phyloP scores from a whole-genome alignment of 2,329 filamentous ascomycete species.

The Stemphylium beticola region DNA sequence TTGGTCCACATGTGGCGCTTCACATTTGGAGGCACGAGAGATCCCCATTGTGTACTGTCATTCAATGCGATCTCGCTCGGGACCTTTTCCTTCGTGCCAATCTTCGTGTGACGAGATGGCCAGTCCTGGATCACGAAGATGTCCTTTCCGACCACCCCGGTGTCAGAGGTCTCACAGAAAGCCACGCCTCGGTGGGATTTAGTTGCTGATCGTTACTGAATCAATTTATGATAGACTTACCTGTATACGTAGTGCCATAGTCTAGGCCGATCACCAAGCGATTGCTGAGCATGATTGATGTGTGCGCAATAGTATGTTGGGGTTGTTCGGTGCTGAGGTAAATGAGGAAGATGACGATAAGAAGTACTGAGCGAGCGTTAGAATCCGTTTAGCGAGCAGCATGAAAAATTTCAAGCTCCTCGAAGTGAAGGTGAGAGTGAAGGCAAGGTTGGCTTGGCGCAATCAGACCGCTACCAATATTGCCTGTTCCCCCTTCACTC shows the following conservation, averaged over 20 bases:
- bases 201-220: background rate
- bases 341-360: background rate
- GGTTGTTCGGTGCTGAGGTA: background rate
- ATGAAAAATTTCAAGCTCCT: no score
- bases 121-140: slow-evolving; percentile 38
- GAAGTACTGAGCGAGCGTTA: no score
- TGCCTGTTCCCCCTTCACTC: no score
- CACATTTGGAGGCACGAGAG: slow-evolving; percentile 19
- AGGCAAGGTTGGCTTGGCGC: no score
- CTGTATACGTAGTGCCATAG: slow-evolving; percentile 33
- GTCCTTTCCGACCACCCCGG: background rate
- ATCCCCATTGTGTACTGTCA: slow-evolving; percentile 6
- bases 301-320: background rate
- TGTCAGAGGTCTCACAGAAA: slow-evolving; percentile 36
- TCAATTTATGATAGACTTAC: background rate
- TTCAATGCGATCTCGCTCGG: slow-evolving; percentile 28
- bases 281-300: background rate
- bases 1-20: slow-evolving; percentile 44
- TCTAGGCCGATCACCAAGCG: slow-evolving; percentile 24
- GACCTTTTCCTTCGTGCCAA: slow-evolving; percentile 40
- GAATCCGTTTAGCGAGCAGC: no score
- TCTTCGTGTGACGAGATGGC: slow-evolving; percentile 28
- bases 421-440: no score
- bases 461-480: no score
- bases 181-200: slow-evolving; percentile 28